Evolutionary conservation across 495 filamentous ascomycete species (phyloP), one percentile per base, ranked within the genome.

Genomic region (Penicillium pulvis): DNA sequence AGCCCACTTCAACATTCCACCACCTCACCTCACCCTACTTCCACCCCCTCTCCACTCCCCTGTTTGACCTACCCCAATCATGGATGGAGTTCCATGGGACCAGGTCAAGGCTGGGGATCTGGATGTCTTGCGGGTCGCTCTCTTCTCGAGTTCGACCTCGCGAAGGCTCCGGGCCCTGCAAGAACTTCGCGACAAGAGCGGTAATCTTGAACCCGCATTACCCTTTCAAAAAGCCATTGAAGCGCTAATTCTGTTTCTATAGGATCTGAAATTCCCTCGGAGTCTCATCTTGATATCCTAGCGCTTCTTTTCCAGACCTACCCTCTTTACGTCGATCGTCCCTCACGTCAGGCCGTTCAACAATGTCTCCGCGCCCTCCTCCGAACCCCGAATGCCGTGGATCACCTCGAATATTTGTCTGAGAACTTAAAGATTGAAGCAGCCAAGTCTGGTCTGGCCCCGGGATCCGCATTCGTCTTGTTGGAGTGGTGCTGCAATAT

Each of bases 401-500:
- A 85, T 30, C 66, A 81, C 41, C 73, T 93, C 11, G 76, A 82
- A 45, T 77, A 80, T 4, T 80, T 94, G 49, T 78, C 88, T 33
- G 78, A 83, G 50, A 78, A 75, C 39, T 60, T 87, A 17, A 73
- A 79, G 53, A 58, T 56, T 7, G 95, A 98, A 72, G 79, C 88
- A 1, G 75, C 82, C 42, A 97, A 95, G 69, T 69, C 76, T 4
- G 85, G 84, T 28, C 84, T 98, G 60, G 90, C 93, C 23, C 75
- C 90, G 2, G 81, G 83, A 23, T 92, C 85, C 66, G 90, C 92
- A 1, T 93, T 97, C 64, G 90, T 96, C n/a, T 77, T 98, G 60
- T 77, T 93, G 12, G 90, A 93, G 66, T 98, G 92, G 94, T 90
- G 87, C 68, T 90, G 86, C 48, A 68, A 92, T 57, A 72, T 96